Base-by-base conservation (phyloP, 306 rosid species). In the Acacia crassicarpa region DNA sequence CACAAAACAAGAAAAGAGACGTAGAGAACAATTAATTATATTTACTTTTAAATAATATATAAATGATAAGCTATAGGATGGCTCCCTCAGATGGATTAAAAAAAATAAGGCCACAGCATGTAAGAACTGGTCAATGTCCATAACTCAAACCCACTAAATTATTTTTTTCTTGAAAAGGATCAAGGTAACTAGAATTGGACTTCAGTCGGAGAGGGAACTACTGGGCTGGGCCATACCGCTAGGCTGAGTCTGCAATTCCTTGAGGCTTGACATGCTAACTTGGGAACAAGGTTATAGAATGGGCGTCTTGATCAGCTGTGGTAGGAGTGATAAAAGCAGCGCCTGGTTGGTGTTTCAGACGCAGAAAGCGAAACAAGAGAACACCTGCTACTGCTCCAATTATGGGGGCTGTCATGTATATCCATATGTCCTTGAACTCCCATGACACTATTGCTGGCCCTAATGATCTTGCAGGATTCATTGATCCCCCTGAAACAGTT, bases 381-480 rank as follows among this genome's bases (percentile, higher is more conserved):
- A 86, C 87, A 65, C 91, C 93, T 44, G 90, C 81, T 4, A 89
- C 69, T 35, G 92, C 94, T 84, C 98, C 98, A 61, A 41, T 71
- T 16, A 41, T 78, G 5, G 97, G 97, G 66, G 94, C 98, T 48
- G 88, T 58, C n/a, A 91, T 78, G 68, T 91, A 94, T 72, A 92
- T 87, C 97, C 97, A 92, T 7, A 91, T 83, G 84, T 83, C 84
- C 20, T 86, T 79, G 75, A 91, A 94, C 81, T 92, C 85, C 90
- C 95, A 87, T 65, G 98, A 72, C 27, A 91, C 45, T 32, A 94
- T 88, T 68, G 97, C 97, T 62, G 97, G 97, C 33, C 98, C 97
- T 30, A 94, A 56, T 44, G 97, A 94, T 84, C 98, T 92, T 80
- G 96, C 94, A 32, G 98, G 98, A 72, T 92, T 94, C 98, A 94